These are phyloP conservation scores for sunflower (Helianthus annuus) DNA, from an alignment of 129 eudicot species.

Conservation along the genomic window HanXRQr2.0-SUNRISE NC_035448.2:203646201-203646700, in stretches of 20 bases:
- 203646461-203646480: background rate
- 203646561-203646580: no score
- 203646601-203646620: no score
- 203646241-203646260: constrained; percentile 46
- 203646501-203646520: background rate
- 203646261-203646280: constrained; percentile 39
- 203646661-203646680: no score
- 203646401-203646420: constrained; percentile 49
- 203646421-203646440: constrained; percentile 41
- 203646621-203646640: no score
- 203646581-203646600: no score
- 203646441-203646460: background rate
- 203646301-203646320: constrained; percentile 40
- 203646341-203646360: constrained; percentile 47
- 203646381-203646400: constrained; percentile 42
- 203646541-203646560: no score
- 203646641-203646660: no score
- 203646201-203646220: constrained; percentile 43
- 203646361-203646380: constrained; percentile 48
- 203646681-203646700: no score
- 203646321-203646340: constrained; percentile 50
- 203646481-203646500: background rate
- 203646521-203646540: no score
- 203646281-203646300: constrained; percentile 49
- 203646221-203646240: constrained; percentile 51